These are phyloP conservation scores for Cladorrhinum sp. DNA, from an alignment of 2,329 filamentous ascomycete genomes.

Conservation along the genomic window DNA sequence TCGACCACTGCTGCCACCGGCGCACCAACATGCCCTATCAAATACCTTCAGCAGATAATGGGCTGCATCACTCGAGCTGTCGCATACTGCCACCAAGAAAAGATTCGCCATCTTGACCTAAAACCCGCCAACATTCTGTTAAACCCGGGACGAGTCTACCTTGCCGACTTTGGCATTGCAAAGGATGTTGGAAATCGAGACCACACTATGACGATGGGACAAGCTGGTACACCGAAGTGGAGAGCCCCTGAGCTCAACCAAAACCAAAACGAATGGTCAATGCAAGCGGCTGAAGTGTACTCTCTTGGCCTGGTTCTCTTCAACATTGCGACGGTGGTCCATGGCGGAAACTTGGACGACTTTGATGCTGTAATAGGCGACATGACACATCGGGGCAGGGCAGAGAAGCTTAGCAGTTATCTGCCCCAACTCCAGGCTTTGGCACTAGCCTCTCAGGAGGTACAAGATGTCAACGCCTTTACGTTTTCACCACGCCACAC, in stretches of 20 bases:
- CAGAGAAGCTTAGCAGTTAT: constrained; percentile 36
- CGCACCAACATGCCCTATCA: constrained; percentile 35
- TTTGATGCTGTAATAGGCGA: constrained; percentile 39
- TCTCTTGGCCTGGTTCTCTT: constrained; percentile 47
- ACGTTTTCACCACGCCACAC: constrained; percentile 42
- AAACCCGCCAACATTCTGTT: constrained; percentile 49
- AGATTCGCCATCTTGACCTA: constrained; percentile 46
- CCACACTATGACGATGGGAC: constrained; percentile 42
- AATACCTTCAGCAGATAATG: constrained; percentile 42
- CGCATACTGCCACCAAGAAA: constrained; percentile 40
- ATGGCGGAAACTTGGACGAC: constrained; percentile 38
- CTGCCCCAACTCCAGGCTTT: constrained; percentile 35
- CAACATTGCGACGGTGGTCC: constrained; percentile 43
- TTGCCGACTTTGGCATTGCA: constrained; percentile 50
- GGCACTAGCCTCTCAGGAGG: constrained; percentile 38
- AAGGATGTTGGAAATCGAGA: constrained; percentile 45
- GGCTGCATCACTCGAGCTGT: constrained; percentile 46
- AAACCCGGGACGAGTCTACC: constrained; percentile 43
- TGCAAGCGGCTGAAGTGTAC: constrained; percentile 48
- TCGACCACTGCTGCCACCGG: constrained; percentile 5
- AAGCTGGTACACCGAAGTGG: constrained; percentile 44
- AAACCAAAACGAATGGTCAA: constrained; percentile 39
- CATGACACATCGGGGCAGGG: constrained; percentile 28
- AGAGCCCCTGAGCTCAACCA: constrained; percentile 44
- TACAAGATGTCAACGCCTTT: constrained; percentile 36